Evolutionary conservation across 2,329 filamentous ascomycete genomes (phyloP), one percentile per base, ranked within the genome.

Genomic region (Botrytis paeoniae): DNA sequence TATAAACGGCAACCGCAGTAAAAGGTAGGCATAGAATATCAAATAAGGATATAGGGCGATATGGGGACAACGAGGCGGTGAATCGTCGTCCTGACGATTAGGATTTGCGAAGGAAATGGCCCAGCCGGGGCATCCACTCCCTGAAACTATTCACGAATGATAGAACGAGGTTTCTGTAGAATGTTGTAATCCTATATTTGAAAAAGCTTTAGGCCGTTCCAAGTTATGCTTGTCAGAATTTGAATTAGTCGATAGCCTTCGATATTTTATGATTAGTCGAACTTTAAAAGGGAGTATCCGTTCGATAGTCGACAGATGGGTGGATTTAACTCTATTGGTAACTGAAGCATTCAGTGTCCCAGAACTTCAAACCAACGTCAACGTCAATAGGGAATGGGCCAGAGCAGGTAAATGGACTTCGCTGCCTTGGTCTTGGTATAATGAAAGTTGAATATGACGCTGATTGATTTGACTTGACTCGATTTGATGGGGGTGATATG

Each of bases 1-100:
- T 35, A 41, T n/a, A 37, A 43, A 39, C n/a, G 45, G 37, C 45
- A 57, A 65, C 60, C 69, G 60, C 60, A 71, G 69, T 37, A 35
- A 60, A 54, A 14, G 1, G 22, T 18, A 12, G 59, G 16, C 51
- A 29, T 25, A 2, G n/a, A 54, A 43, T 48, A 71, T 57, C 61
- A 64, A 51, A 65, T n/a, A 32, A 43, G 57, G 8, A 51, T 51
- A 71, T 66, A 71, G 37, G 61, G 70, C 70, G 70, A 66, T 43
- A 39, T 35, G 41, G 45, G 37, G 70, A 25, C 48, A 66, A 59
- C 43, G 70, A 66, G 70, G 70, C 70, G 70, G 70, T 71, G 70
- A 71, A 64, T 37, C 51, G 45, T 66, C 60, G 69, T 66, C 60
- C 60, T 71, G 69, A 71, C 69, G 61, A 71, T 71, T 71, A 71